Base-by-base conservation (phyloP, 2,329 filamentous ascomycete species). In the Fusarium pseudonygamai region DNA sequence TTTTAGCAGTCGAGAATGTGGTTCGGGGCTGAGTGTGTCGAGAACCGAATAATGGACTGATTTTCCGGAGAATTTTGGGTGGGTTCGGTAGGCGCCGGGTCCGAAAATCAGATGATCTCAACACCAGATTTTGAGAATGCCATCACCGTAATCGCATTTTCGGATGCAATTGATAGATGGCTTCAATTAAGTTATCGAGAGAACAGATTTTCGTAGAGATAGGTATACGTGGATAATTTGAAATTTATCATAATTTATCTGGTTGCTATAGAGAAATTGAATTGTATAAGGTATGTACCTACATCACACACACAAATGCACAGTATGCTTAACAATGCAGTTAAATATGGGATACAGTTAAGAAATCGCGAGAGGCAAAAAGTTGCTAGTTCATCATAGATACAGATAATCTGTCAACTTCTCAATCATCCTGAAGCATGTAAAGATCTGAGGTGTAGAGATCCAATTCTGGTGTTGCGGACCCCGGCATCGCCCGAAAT, bases 401-500 rank as follows among this genome's bases (percentile, higher is more conserved):
- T 13, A 1, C 0, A 39, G 26, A 18, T 2, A 16, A 22, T 28
- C 26, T 6, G 39, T 46, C 22, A 20, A 9, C 6, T 32, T 24
- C 7, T 50, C 46, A 14, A 32, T 26, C 20, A n/a, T 30, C 9
- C 4, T 9, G 8, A 24, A 42, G 40, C 16, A 43, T 12, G 15
- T 26, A 4, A 30, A 15, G 8, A 46, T 69, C 26, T 46, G 16
- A 15, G 39, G 20, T 22, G 24, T 34, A 18, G n/a, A 50, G 32
- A 28, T 16, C 68, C 22, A 49, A 50, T 18, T 22, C 24, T 36
- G 49, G 42, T 59, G 18, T 37, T 24, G 30, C 47, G 43, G 64
- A 59, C 56, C 72, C 72, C 72, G 72, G 72, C 68, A 68, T 56
- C 39, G 57, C 70, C 73, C 72, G 72, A 59, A 60, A 66, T 49